These are phyloP conservation scores for Pinus taeda DNA, from an alignment of 75 land plant genomes.

Conservation along the genomic window DNA sequence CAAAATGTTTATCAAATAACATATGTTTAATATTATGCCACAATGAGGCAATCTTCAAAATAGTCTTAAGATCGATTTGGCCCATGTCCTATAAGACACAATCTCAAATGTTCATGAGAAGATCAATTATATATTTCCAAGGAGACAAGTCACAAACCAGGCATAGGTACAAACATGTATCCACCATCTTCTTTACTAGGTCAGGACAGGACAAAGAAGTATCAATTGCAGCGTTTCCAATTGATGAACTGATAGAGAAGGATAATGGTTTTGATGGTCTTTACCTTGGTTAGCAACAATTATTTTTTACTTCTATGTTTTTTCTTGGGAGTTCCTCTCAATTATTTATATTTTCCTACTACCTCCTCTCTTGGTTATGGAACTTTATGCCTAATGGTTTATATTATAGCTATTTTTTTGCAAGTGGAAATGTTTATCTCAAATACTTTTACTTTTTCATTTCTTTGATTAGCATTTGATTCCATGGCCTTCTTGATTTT, in stretches of 20 bases:
- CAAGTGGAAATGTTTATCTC: not conserved
- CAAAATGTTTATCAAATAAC: too few relatives aligned
- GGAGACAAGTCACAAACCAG: too few relatives aligned
- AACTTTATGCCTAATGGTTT: not conserved
- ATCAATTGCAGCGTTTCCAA: conserved; percentile 50
- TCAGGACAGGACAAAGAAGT: conserved; percentile 51
- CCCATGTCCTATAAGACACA: too few relatives aligned
- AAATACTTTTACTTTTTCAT: not conserved
- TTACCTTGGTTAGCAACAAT: conserved; percentile 55
- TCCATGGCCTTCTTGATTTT: not conserved
- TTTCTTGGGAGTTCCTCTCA: too few relatives aligned
- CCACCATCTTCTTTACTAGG: conserved; percentile 74
- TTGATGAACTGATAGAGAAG: conserved; percentile 88
- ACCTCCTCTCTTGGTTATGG: not conserved
- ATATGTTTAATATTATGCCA: not conserved
- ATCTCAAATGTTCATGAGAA: too few relatives aligned
- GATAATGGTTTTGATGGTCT: conserved; percentile 95
- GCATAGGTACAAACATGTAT: too few relatives aligned
- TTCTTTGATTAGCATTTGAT: not conserved
- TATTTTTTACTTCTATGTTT: not conserved
- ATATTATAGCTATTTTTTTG: too few relatives aligned
- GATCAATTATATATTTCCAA: too few relatives aligned
- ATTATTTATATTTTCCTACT: not conserved
- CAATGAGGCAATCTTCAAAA: too few relatives aligned
- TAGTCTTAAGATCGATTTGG: too few relatives aligned